These are phyloP conservation scores for Geranium incanum DNA, from an alignment of 441 rosid species.

Conservation along the genomic window DNA sequence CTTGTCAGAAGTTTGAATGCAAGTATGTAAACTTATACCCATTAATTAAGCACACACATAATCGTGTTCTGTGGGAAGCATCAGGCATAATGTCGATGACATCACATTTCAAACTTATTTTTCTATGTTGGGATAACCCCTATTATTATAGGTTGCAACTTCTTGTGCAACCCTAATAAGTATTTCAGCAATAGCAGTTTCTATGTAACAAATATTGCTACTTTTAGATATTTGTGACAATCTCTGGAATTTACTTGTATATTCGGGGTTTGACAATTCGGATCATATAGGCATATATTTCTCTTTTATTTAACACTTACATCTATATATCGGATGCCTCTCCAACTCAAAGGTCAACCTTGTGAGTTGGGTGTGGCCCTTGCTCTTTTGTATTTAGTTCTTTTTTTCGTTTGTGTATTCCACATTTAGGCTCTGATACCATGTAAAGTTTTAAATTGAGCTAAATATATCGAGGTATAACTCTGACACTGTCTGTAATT, in stretches of 20 bases:
- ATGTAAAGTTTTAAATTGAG: no score
- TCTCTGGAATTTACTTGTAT: no score
- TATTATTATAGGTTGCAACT: background rate
- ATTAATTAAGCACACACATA: background rate
- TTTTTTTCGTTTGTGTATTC: no score
- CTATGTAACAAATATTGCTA: background rate
- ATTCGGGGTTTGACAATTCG: no score
- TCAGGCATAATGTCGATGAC: background rate
- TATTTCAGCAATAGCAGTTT: background rate
- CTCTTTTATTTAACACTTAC: background rate
- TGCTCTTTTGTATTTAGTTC: no score
- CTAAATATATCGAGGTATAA: no score
- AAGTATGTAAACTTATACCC: background rate
- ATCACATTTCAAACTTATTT: background rate
- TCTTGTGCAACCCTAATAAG: background rate
- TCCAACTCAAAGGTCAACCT: no score
- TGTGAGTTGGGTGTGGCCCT: no score
- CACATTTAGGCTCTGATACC: no score
- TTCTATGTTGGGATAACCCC: background rate
- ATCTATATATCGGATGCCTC: background rate
- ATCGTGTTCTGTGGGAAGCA: background rate
- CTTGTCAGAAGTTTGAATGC: background rate
- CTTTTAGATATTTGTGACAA: background rate
- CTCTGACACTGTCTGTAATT: background rate
- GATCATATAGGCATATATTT: background rate